A percentile compares a stretch with the other conserved stretches of the same genome.
phyloP scores from a whole-genome alignment of 805 yeast genomes.

The Tetrapisispora fleetii region DNA sequence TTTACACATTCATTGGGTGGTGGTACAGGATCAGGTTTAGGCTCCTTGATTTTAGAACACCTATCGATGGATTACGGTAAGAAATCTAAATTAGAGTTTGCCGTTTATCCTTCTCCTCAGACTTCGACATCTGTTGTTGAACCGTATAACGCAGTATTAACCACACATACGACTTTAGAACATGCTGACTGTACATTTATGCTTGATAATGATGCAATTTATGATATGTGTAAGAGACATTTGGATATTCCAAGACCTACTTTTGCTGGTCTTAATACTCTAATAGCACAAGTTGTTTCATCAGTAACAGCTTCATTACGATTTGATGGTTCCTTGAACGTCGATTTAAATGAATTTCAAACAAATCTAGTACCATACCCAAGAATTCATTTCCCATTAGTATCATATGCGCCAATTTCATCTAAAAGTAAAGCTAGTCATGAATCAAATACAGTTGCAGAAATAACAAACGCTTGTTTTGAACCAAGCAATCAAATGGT shows the following conservation, averaged over 20 bases:
- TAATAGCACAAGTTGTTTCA: slow-evolving; percentile 96
- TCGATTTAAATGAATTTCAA: slow-evolving; percentile 96
- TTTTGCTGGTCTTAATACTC: slow-evolving; percentile 74
- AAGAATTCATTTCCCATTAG: slow-evolving; percentile 98
- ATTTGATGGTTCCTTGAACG: slow-evolving; percentile 95
- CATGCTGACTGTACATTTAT: slow-evolving; percentile 98
- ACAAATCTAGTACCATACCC: slow-evolving; percentile 98
- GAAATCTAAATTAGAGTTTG: slow-evolving; percentile 94
- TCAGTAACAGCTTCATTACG: slow-evolving; percentile 98
- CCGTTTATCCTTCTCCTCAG: slow-evolving; percentile 98
- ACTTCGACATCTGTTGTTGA: slow-evolving; percentile 95
- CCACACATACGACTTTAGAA: slow-evolving; percentile 95
- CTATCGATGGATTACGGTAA: slow-evolving; percentile 88
- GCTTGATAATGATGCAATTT: slow-evolving; percentile 99
- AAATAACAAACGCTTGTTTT: slow-evolving; percentile 95
- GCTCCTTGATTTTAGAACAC: slow-evolving; percentile 86
- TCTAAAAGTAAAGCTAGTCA: slow-evolving; percentile 86
- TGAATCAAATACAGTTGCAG: slow-evolving; percentile 90
- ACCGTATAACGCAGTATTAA: slow-evolving; percentile 94
- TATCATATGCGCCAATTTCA: slow-evolving; percentile 95
- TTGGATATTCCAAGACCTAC: slow-evolving; percentile 89
- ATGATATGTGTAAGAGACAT: slow-evolving; percentile 95
- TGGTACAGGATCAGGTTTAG: slow-evolving; percentile 99
- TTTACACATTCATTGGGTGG: slow-evolving; percentile 98
- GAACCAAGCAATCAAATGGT: slow-evolving; percentile 99